Base-by-base conservation (phyloP, 495 filamentous ascomycete genomes). In the Sabuloglossum arenarium region DNA sequence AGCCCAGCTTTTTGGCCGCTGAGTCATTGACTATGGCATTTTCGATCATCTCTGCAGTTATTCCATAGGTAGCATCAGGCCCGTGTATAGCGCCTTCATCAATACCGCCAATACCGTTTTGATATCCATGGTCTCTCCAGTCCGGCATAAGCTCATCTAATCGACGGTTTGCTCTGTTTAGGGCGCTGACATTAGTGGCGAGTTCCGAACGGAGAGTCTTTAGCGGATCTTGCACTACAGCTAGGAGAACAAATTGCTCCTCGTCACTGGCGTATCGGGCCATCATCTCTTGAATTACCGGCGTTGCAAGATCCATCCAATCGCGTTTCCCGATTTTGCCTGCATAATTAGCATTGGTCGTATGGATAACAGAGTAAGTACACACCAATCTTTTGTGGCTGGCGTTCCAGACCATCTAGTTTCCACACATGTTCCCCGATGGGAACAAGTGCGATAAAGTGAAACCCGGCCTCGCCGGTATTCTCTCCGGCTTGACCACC, bases 361-460 rank as follows among this genome's bases (percentile, higher is more conserved):
- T 9, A n/a, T 23, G n/a, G 25, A n/a, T 53, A 25, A 12, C 24
- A 10, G 56, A 19, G 16, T 29, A 8, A 52, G 21, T 23, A 65
- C 70, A 61, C 69, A 82, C 87, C 85, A 31, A 94, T 69, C 56
- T 75, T 74, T 42, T 80, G 73, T 12, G 91, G 91, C 59, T 80
- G 77, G 30, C 70, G 69, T 66, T 88, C 78, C 6, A 98, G 71
- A 1, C 91, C 91, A 64, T 98, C 91, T 6, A 98, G 80, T 59
- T 87, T 85, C 87, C 88, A 98, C 16, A 94, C 74, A 32, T 78
- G 70, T 6, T 77, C 79, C 39, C 78, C 71, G 19, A 82, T 75
- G 12, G 90, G 88, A 45, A 96, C 81, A 63, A 85, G 94, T 3
- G 88, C 88, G 59, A 94, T 84, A 65, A 90, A 98, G 62, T 98